A percentile compares a stretch with the other conserved stretches of the same genome.
Conservation (phyloP, 148 eudicot species). For the Nepenthes mirabilis region DNA sequence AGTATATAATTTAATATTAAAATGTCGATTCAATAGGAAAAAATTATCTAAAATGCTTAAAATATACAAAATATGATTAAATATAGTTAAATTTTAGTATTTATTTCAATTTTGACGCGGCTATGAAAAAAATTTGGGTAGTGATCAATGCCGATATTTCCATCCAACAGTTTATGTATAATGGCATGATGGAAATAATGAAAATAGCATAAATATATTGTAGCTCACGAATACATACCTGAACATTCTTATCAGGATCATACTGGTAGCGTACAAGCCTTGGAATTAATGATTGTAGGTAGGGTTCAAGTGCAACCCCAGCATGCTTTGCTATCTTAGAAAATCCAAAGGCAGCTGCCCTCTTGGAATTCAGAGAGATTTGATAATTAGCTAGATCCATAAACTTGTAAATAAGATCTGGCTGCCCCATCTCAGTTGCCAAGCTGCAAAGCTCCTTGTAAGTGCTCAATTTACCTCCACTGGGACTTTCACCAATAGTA, state of each 20-base stretch:
- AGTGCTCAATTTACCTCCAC: constrained; percentile 86
- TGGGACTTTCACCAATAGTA: constrained; percentile 67
- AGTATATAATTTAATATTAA: no score
- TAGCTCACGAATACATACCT: constrained; percentile 33
- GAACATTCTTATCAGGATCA: constrained; percentile 96
- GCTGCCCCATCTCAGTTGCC: constrained; percentile 99
- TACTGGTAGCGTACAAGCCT: constrained; percentile 96
- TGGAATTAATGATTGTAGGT: constrained; percentile 61
- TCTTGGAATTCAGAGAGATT: constrained; percentile 84
- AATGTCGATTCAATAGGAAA: no score
- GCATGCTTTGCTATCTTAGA: constrained; percentile 96
- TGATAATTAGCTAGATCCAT: constrained; percentile 98
- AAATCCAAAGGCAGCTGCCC: constrained; percentile 99
- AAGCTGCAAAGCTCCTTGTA: constrained; percentile 91
- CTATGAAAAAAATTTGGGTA: no score
- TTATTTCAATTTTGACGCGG: no score
- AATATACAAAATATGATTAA: no score
- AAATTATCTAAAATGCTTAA: no score
- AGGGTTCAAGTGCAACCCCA: constrained; percentile 87
- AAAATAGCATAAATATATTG: background rate
- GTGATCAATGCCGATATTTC: no score
- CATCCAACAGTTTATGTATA: no score
- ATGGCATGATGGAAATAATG: background rate
- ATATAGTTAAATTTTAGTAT: no score
- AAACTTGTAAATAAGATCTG: constrained; percentile 87